These are phyloP conservation scores for Fusarium praegraminearum DNA, from an alignment of 2,329 filamentous ascomycete species.

Conservation along the genomic window DNA sequence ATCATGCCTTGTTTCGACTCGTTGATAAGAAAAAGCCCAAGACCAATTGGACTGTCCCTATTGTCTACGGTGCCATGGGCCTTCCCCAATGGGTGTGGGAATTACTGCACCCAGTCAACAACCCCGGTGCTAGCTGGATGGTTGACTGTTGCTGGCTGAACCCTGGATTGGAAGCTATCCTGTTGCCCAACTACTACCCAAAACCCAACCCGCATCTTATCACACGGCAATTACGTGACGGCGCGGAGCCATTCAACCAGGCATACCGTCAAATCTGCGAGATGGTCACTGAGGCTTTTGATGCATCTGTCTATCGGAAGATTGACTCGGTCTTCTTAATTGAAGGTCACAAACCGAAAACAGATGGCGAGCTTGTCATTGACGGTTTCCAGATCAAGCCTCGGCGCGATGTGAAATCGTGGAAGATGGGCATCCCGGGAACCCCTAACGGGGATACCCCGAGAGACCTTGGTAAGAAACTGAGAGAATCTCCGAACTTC, in stretches of 20 bases:
- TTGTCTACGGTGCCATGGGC: slow-evolving; percentile 35
- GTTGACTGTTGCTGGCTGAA: slow-evolving; percentile 18
- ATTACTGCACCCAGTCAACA: slow-evolving; percentile 35
- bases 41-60: neutral
- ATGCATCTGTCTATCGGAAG: slow-evolving; percentile 2
- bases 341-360: neutral
- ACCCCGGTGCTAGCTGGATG: slow-evolving; percentile 28
- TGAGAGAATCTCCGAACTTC: neutral
- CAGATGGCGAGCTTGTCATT: neutral
- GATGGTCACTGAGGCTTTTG: slow-evolving; percentile 19
- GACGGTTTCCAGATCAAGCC: slow-evolving; percentile 2
- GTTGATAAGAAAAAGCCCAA: slow-evolving; percentile 18
- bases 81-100: slow-evolving; percentile 31
- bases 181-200: slow-evolving; percentile 41
- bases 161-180: neutral
- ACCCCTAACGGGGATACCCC: neutral
- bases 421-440: neutral
- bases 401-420: neutral
- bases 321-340: slow-evolving; percentile 14
- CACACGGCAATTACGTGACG: neutral
- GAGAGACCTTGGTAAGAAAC: neutral
- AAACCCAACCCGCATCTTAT: slow-evolving; percentile 21
- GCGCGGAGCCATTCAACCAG: neutral
- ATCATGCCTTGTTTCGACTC: slow-evolving; percentile 38
- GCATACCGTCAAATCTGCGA: slow-evolving; percentile 1